phyloP scores from a whole-genome alignment of 352 stramenopile species.

The Globisporangium irregulare region DNA sequence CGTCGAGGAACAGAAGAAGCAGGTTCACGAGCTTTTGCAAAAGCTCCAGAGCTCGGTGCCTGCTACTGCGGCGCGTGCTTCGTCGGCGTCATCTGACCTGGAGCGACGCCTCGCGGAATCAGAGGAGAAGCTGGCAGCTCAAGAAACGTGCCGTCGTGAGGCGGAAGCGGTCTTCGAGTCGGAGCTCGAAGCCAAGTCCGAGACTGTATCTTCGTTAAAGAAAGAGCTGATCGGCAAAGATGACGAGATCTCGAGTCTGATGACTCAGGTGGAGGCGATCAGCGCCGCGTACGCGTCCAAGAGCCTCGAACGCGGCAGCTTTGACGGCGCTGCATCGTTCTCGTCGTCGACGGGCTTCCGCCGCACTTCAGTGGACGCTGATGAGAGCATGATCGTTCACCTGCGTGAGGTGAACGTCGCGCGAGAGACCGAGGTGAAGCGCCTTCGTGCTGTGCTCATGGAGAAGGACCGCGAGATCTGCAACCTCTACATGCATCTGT shows the following conservation, averaged over 20 bases:
- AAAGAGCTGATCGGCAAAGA: slow-evolving; percentile 20
- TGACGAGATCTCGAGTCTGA: slow-evolving; percentile 13
- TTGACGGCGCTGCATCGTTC: slow-evolving; percentile 11
- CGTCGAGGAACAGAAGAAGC: slow-evolving; percentile 30
- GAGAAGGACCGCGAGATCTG: slow-evolving; percentile 86
- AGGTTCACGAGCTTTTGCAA: slow-evolving; percentile 1
- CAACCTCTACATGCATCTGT: slow-evolving; percentile 73
- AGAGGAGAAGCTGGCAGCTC: slow-evolving; percentile 34
- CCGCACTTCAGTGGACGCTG: slow-evolving; percentile 2
- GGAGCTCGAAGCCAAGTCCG: slow-evolving; percentile 36
- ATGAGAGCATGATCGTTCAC: slow-evolving; percentile 20
- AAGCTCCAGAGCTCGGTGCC: slow-evolving; percentile 15
- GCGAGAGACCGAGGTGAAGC: slow-evolving; percentile 42
- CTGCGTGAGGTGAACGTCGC: slow-evolving; percentile 31
- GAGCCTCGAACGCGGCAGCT: slow-evolving; percentile 1
- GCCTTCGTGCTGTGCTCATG: slow-evolving; percentile 44
- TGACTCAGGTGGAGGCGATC: slow-evolving; percentile 20
- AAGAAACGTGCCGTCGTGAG: slow-evolving; percentile 49
- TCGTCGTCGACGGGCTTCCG: slow-evolving; percentile 11
- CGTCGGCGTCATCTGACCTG: slow-evolving; percentile 24
- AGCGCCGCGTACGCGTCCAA: slow-evolving; percentile 21
- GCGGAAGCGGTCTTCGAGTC: slow-evolving; percentile 46
- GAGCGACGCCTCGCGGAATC: slow-evolving; percentile 33
- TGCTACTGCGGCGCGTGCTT: background rate
- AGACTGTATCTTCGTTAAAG: slow-evolving; percentile 40